Conservation (phyloP, 768 basidiomycete genomes). For the Amanita subjunquillea region DNA sequence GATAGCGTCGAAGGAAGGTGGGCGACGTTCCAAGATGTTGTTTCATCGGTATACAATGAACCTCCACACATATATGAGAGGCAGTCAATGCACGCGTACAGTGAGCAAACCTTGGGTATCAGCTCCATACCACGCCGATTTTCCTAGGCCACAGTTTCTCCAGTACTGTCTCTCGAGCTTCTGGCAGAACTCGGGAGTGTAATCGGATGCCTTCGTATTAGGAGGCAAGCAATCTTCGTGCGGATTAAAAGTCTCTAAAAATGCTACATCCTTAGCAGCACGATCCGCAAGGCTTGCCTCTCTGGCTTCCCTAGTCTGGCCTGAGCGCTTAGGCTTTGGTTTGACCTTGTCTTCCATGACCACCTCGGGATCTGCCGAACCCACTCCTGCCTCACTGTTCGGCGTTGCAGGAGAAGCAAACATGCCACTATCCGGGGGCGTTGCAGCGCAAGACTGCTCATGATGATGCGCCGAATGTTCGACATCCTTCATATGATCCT, state of each 20-base stretch:
- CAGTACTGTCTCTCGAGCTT: constrained; percentile 86
- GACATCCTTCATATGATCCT: constrained; percentile 16
- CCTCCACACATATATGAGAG: constrained; percentile 23
- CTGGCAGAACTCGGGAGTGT: constrained; percentile 80
- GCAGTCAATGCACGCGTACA: background rate
- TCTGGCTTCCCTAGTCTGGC: constrained; percentile 36
- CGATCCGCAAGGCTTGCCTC: constrained; percentile 40
- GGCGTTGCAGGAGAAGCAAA: constrained; percentile 21
- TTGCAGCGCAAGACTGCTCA: constrained; percentile 14
- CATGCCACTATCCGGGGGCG: constrained; percentile 29
- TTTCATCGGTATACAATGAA: constrained; percentile 64
- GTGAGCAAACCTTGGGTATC: constrained; percentile 72
- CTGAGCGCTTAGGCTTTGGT: constrained; percentile 22
- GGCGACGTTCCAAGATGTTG: constrained; percentile 90
- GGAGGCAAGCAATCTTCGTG: constrained; percentile 71
- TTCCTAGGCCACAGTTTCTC: constrained; percentile 83
- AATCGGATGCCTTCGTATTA: constrained; percentile 64
- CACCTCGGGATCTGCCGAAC: constrained; percentile 9
- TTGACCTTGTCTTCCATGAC: constrained; percentile 16
- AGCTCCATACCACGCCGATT: constrained; percentile 96
- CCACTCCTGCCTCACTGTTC: constrained; percentile 11
- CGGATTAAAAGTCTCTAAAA: constrained; percentile 66
- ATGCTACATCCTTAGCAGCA: constrained; percentile 36
- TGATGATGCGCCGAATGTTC: constrained; percentile 13
- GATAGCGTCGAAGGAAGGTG: constrained; percentile 79